Conservation (phyloP, 2,329 filamentous ascomycete genomes). For the Aureobasidium sp. region DNA sequence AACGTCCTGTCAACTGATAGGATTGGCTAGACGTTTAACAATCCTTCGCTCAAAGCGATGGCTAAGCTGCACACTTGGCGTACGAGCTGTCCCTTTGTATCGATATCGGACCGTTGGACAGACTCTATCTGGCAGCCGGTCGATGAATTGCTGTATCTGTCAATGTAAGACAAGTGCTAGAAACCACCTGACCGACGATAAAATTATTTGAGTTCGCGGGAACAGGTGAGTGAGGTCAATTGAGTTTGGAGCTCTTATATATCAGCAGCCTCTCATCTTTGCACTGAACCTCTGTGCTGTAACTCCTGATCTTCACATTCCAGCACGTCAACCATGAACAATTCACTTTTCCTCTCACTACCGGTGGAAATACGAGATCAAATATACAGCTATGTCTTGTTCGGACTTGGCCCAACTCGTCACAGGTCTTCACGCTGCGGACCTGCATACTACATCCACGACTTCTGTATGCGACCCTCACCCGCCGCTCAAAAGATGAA, state of each 20-base stretch:
- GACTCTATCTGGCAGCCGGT: neutral
- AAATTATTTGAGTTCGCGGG: neutral
- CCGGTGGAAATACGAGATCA: neutral
- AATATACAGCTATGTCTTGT: neutral
- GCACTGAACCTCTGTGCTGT: no score
- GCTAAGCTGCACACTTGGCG: neutral
- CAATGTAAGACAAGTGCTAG: conserved; percentile 2
- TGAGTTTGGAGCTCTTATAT: neutral
- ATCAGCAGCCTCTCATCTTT: no score
- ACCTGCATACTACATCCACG: neutral
- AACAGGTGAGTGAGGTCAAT: neutral
- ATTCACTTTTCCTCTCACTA: neutral
- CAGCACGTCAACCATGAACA: neutral
- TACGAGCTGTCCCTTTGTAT: neutral
- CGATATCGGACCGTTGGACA: conserved; percentile 9
- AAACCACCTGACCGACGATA: neutral
- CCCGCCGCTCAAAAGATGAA: neutral
- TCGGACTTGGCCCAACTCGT: neutral
- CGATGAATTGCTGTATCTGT: conserved; percentile 4
- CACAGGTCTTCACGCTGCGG: neutral
- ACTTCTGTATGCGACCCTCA: neutral
- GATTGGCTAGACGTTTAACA: neutral
- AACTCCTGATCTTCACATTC: neutral
- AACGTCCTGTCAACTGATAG: neutral
- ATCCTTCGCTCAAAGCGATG: neutral